Percentiles rank a stretch among this genome's conserved stretches.
These are phyloP conservation scores for Coffea canephora DNA, from an alignment of 257 asterid genomes.

Conservation along the genomic window DNA sequence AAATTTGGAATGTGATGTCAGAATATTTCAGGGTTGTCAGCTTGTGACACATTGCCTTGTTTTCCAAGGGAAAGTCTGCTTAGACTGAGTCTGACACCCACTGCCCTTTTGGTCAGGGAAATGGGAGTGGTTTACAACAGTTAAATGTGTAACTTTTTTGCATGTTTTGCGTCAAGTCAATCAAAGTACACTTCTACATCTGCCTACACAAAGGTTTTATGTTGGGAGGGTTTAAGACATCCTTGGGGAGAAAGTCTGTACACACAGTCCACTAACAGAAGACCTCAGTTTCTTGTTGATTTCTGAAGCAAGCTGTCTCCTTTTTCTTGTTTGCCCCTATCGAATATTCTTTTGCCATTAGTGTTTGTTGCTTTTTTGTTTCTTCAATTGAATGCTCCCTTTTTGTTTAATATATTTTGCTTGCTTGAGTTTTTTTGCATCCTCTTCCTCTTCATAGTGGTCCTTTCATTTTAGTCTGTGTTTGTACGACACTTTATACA, in stretches of 20 bases:
- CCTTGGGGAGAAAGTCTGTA: background rate
- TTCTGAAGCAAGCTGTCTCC: background rate
- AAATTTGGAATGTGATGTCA: background rate
- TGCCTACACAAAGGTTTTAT: background rate
- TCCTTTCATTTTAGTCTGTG: background rate
- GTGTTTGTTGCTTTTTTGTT: background rate
- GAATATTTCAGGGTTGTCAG: background rate
- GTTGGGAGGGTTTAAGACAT: background rate
- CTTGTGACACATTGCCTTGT: background rate
- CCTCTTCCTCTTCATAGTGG: background rate
- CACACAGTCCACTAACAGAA: background rate
- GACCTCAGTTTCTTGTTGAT: background rate
- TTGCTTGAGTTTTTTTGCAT: background rate
- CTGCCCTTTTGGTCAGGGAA: background rate
- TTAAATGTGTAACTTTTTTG: background rate
- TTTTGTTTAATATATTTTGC: background rate
- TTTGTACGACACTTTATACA: background rate
- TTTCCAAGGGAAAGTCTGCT: background rate
- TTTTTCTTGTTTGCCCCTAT: background rate
- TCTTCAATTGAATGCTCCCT: background rate
- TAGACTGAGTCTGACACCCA: background rate
- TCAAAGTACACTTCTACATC: background rate
- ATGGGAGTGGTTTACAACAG: background rate
- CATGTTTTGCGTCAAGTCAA: background rate
- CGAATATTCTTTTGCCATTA: background rate